Evolutionary conservation across 495 filamentous ascomycete species (phyloP).

Genomic region (Lepraria neglecta): DNA sequence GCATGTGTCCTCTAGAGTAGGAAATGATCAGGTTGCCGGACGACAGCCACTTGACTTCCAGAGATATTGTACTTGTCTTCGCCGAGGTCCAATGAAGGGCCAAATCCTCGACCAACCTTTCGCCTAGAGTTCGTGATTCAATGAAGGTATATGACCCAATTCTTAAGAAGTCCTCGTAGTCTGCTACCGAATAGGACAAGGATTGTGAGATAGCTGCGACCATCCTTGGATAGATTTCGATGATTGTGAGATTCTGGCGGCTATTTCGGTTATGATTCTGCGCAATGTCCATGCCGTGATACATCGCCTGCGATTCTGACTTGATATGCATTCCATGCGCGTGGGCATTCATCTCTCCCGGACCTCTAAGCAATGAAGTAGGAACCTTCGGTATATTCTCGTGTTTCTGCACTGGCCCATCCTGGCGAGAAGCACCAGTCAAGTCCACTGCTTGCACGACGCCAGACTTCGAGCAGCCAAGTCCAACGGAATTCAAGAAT

Average conservation of each 20-base stretch:
- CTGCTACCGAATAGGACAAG: slow-evolving; percentile 1
- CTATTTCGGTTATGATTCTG: background rate
- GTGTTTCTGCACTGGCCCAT: background rate
- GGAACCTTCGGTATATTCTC: background rate
- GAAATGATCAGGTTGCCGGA: slow-evolving; percentile 4
- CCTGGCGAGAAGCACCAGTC: background rate
- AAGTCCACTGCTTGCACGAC: background rate
- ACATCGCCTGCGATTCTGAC: background rate
- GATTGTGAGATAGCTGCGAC: slow-evolving; percentile 13
- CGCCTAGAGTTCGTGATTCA: slow-evolving; percentile 12
- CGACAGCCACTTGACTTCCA: slow-evolving; percentile 15
- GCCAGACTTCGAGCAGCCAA: background rate
- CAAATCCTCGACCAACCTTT: background rate
- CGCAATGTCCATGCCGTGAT: background rate
- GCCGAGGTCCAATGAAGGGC: background rate
- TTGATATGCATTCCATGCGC: background rate
- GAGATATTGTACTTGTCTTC: slow-evolving; percentile 4
- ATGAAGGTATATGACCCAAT: slow-evolving; percentile 1
- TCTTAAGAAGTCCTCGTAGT: background rate
- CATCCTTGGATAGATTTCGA: slow-evolving; percentile 6
- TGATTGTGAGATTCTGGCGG: background rate
- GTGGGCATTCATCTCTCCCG: background rate
- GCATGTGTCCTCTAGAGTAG: background rate
- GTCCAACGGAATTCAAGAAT: background rate
- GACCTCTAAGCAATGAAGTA: too few species aligned